Percentiles rank a stretch among this genome's conserved stretches.
phyloP scores from a whole-genome alignment of 2,329 filamentous ascomycete genomes.

The Phyllosticta paracitricarpa region DNA sequence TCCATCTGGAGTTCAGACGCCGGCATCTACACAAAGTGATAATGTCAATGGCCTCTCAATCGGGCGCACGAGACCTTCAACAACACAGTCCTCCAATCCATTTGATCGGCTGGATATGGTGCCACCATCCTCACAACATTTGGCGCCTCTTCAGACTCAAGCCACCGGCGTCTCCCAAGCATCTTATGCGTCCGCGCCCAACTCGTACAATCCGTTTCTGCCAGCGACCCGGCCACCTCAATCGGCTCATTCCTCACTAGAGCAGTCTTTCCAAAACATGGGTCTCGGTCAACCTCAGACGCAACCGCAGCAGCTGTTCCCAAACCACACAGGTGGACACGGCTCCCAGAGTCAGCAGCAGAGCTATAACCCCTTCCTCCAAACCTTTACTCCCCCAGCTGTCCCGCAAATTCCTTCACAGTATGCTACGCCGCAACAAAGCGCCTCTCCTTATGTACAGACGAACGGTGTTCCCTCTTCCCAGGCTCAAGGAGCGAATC shows the following conservation, averaged over 20 bases:
- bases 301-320: slow-evolving; percentile 53
- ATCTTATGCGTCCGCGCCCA: slow-evolving; percentile 20
- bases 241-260: slow-evolving; percentile 35
- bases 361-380: slow-evolving; percentile 31
- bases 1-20: slow-evolving; percentile 23
- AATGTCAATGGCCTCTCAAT: slow-evolving; percentile 38
- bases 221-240: slow-evolving; percentile 22
- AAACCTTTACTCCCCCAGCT: slow-evolving; percentile 31
- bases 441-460: slow-evolving; percentile 16
- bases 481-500: slow-evolving; percentile 28
- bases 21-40: slow-evolving; percentile 36
- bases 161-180: slow-evolving; percentile 14
- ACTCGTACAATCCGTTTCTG: slow-evolving; percentile 62
- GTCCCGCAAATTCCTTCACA: slow-evolving; percentile 32
- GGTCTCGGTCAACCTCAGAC: slow-evolving; percentile 43
- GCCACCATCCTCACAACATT: slow-evolving; percentile 25
- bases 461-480: slow-evolving; percentile 20
- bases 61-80: slow-evolving; percentile 26
- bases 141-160: slow-evolving; percentile 17
- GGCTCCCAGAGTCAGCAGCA: slow-evolving; percentile 29
- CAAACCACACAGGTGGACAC: slow-evolving; percentile 62
- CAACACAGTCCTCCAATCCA: slow-evolving; percentile 28
- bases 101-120: slow-evolving; percentile 35
- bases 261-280: slow-evolving; percentile 66
- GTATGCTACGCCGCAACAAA: slow-evolving; percentile 19